A percentile compares a stretch with the other conserved stretches of the same genome.
Conservation (phyloP, 176 grass and related monocot genomes). For the Puccinellia tenuiflora region DNA sequence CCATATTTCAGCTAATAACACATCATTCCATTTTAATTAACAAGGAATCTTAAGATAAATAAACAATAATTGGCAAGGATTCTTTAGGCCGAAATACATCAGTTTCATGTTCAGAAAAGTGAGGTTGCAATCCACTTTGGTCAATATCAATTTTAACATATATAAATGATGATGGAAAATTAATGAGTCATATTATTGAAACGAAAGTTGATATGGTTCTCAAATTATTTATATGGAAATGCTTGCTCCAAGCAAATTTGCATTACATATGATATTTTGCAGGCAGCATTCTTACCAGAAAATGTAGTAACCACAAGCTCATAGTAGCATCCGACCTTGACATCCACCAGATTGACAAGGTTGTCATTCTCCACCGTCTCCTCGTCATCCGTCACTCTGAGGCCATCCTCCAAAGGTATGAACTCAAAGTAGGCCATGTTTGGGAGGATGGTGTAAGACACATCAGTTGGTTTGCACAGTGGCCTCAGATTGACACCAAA, state of each 20-base stretch:
- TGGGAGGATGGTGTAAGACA: slow-evolving; percentile 71
- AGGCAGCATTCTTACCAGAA: slow-evolving; percentile 42
- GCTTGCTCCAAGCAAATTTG: not conserved
- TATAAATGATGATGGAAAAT: not conserved
- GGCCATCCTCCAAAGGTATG: slow-evolving; percentile 54
- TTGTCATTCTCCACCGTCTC: slow-evolving; percentile 43
- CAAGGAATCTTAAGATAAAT: no score
- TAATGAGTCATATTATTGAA: not conserved
- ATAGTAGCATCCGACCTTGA: slow-evolving; percentile 66
- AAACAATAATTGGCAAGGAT: not conserved
- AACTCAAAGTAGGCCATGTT: slow-evolving; percentile 89
- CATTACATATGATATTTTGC: not conserved
- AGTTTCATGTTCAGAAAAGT: not conserved
- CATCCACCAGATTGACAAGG: slow-evolving; percentile 59
- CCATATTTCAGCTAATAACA: not conserved
- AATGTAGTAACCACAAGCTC: slow-evolving; percentile 76
- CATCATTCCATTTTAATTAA: not conserved
- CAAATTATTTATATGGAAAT: not conserved
- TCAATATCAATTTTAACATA: not conserved
- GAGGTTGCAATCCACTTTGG: not conserved
- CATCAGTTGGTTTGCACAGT: slow-evolving; percentile 46
- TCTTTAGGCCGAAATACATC: not conserved
- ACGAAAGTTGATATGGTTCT: not conserved
- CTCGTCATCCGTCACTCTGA: slow-evolving; percentile 21
- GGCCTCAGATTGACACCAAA: slow-evolving; percentile 62